Conservation (phyloP, 345 rosid species). For the Eucalyptus pumila region DNA sequence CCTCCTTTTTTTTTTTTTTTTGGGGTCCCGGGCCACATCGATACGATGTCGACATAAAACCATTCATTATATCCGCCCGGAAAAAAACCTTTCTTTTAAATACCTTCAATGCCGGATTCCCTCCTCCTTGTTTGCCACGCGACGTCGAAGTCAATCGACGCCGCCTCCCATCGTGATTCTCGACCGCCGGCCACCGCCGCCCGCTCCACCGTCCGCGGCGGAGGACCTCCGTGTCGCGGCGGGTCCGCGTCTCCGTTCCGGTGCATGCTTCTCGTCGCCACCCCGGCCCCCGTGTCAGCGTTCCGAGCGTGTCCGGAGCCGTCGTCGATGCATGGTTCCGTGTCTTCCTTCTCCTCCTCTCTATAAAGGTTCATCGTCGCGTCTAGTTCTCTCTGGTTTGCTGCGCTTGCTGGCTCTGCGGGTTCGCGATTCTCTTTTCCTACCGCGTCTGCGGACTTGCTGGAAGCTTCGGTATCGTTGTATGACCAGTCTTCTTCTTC, state of each 20-base stretch:
- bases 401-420: background rate
- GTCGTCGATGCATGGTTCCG: background rate
- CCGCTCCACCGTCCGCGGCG: background rate
- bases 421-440: background rate
- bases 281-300: background rate
- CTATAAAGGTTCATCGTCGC: background rate
- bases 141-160: background rate
- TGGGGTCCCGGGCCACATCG: no score
- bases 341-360: background rate
- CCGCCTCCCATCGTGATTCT: background rate
- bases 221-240: background rate
- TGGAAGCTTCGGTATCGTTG: background rate
- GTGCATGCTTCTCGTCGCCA: background rate
- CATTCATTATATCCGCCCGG: background rate
- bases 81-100: background rate
- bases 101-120: background rate
- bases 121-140: background rate
- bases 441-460: background rate
- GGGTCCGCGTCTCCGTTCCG: background rate
- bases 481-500: background rate
- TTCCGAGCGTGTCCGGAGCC: background rate
- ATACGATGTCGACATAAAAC: background rate
- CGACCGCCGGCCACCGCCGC: background rate
- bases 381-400: background rate
- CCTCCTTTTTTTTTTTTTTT: fast-evolving